Base-by-base conservation (phyloP, 192 early-diverging fungal species). In the Polychytrium aggregatum region DNA sequence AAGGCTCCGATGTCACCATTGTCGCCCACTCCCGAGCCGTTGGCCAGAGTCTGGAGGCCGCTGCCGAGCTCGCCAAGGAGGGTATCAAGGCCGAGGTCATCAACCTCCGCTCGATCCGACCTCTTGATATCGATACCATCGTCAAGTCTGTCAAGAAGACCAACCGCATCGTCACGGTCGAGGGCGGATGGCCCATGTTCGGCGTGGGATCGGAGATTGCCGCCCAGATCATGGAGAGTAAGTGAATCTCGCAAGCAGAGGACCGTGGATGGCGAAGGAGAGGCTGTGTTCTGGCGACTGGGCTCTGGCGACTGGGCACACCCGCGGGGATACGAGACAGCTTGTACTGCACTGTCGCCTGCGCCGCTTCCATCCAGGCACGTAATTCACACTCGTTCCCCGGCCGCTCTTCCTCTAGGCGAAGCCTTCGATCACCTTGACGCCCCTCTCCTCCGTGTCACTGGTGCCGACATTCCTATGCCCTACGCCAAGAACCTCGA, bases 61-160 rank as follows among this genome's bases (percentile, higher is more conserved):
- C 92, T 50, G 74, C 86, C 51, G 62, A 82, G 45, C 78, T 98
- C 13, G 79, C 76, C 59, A 85, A 86, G 70, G 79, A 89, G 39
- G 76, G 72, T 34, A 73, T 72, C 49, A 65, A 50, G 25, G 63
- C 55, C 41, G 69, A 74, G 52, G 88, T 98, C 47, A 91, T 98
- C 73, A 98, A 98, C 79, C 76, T 98, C 55, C 84, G 95, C 44
- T 91, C 91, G 48, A 98, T 98, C 67, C 85, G 89, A 48, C 95
- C 95, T 28, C 74, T 98, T 38, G 92, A 98, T 56, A 79, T 90
- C 56, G 81, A 82, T 20, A 80, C 91, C 42, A 87, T 98, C 60
- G 68, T 98, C 67, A 80, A 82, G 53, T 88, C 85, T 2, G 76
- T 98, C 55, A 96, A 94, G 79, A 94, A 96, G 81, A 98, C 95